Base-by-base conservation (phyloP, 1,284 basidiomycete genomes). In the Melampsora allii-populina region DNA sequence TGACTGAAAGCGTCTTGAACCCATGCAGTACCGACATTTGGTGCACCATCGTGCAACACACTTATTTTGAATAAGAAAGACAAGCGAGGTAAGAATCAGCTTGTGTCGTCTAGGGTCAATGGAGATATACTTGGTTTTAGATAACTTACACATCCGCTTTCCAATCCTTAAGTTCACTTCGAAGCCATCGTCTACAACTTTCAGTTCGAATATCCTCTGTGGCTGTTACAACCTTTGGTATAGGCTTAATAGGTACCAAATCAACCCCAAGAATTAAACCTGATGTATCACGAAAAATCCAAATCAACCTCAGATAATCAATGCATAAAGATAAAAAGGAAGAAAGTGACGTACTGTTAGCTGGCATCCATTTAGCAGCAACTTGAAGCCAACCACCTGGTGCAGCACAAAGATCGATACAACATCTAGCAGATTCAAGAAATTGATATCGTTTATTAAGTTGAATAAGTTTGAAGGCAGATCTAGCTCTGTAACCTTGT, bases 381-480 rank as follows among this genome's bases (percentile, higher is more conserved):
- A 98, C 96, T 83, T 99, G 96, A 3, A 98, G 86, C 96, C 96
- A 99, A 82, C 96, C 96, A 81, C 96, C 96, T 5, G 96, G 96
- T 7, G 96, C 96, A 64, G 96, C 96, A 84, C 96, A 98, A 66
- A 99, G 86, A 87, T 99, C 96, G 81, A 99, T 96, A 74, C 90
- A 92, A 83, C 95, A 98, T 87, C 89, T 86, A 39, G 96, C 90
- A 65, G 87, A 86, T 80, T 95, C 92, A 53, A 98, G 86, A 80
- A 98, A 91, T 50, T 89, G 87, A 84, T 91, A 99, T 84, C 98
- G 98, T 82, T 97, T 95, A 86, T 99, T 98, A 78, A 99, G 85
- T 83, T 99, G 96, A 75, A 98, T 94, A 75, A 99, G 88, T 85
- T 99, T 99, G 89, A 98, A 99, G 3, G 96, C 96, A 27, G 96